Evolutionary conservation across 805 yeast genomes (phyloP).

Genomic region (Saturnispora galanensis): DNA sequence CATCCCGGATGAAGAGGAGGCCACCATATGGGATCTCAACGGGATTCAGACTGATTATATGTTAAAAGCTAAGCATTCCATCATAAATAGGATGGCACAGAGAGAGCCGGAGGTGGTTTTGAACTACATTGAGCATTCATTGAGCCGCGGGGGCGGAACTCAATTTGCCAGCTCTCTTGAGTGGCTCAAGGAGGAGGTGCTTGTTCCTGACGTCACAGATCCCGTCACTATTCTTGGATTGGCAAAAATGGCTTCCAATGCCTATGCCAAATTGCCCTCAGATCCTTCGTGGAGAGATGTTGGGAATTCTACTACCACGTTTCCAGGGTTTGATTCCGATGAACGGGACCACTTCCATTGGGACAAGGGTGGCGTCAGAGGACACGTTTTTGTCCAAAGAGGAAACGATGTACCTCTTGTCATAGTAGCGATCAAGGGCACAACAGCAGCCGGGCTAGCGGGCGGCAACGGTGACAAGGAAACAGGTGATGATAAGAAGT

Average conservation of each 20-base stretch:
- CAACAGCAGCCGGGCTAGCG: constrained; percentile 69
- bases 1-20: constrained; percentile 4
- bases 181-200: constrained; percentile 48
- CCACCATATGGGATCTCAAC: not conserved
- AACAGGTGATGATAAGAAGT: constrained; percentile 42
- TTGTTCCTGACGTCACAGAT: constrained; percentile 70
- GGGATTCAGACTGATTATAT: constrained; percentile 11
- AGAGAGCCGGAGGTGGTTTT: constrained; percentile 57
- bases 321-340: constrained; percentile 30
- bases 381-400: constrained; percentile 71
- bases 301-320: constrained; percentile 11
- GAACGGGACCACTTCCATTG: constrained; percentile 68
- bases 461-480: constrained; percentile 36
- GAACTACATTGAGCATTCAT: constrained; percentile 51
- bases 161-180: constrained; percentile 34
- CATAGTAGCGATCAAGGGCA: constrained; percentile 81
- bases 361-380: constrained; percentile 77
- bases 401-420: constrained; percentile 30
- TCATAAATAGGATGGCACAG: constrained; percentile 30
- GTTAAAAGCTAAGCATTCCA: constrained; percentile 11
- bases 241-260: constrained; percentile 84
- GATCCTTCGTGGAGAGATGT: constrained; percentile 81
- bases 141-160: constrained; percentile 9
- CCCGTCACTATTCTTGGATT: constrained; percentile 60
- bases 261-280: constrained; percentile 70